Evolutionary conservation across 352 stramenopile species (phyloP).

Genomic region (Pythium utonaiense): DNA sequence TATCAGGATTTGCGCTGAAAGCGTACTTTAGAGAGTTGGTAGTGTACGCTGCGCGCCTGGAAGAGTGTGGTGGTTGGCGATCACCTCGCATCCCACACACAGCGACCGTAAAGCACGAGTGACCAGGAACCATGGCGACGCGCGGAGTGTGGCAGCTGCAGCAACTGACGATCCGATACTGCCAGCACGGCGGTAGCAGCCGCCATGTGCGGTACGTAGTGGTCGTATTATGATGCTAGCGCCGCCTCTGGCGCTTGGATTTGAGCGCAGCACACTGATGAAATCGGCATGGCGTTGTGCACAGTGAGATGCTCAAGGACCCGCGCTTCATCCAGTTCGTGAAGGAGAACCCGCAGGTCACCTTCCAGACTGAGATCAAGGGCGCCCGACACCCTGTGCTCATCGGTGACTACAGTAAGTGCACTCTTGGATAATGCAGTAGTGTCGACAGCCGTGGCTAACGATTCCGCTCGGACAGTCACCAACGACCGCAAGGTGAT

Average conservation of each 20-base stretch:
- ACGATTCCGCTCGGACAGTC: slow-evolving; percentile 37
- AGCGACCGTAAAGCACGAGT: slow-evolving; percentile 1
- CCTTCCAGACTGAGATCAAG: slow-evolving; percentile 84
- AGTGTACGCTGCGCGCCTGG: background rate
- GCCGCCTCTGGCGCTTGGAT: background rate
- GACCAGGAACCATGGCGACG: slow-evolving; percentile 32
- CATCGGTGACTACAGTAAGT: slow-evolving; percentile 81
- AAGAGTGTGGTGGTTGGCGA: slow-evolving; percentile 27
- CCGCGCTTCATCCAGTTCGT: slow-evolving; percentile 81
- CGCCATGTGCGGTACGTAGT: slow-evolving; percentile 59
- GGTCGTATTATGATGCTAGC: background rate
- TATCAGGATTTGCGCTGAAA: background rate
- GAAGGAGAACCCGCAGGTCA: slow-evolving; percentile 84
- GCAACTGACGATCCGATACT: slow-evolving; percentile 49
- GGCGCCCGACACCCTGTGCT: slow-evolving; percentile 74
- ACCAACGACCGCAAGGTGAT: slow-evolving; percentile 78
- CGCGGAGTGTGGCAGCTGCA: slow-evolving; percentile 45
- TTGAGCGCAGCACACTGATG: background rate
- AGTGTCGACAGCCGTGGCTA: too few relatives aligned
- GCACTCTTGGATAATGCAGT: background rate
- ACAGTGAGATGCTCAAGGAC: slow-evolving; percentile 65
- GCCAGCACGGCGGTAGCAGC: slow-evolving; percentile 55
- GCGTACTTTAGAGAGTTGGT: slow-evolving; percentile 17
- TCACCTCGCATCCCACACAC: slow-evolving; percentile 11
- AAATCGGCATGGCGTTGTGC: background rate